Evolutionary conservation across 306 rosid species (phyloP), one percentile per base, ranked within the genome.

Genomic region (Abrus pulchellus): DNA sequence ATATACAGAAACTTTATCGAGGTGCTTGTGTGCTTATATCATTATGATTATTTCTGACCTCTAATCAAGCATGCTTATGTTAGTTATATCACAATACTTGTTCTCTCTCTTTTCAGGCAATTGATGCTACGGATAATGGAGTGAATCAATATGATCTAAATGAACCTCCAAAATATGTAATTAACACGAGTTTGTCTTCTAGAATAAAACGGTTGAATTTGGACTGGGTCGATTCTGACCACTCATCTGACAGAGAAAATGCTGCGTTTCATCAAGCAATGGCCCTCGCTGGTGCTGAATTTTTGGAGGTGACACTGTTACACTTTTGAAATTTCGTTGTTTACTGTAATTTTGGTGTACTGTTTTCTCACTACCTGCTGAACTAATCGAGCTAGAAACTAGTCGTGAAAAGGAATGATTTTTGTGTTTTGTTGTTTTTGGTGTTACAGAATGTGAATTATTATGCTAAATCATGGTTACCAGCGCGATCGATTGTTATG

Each of bases 51-150:
- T 36, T 0, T 36, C 40, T 36, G 4, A 36, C 40, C 40, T 36
- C 40, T 36, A 2, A 36, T 36, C 40, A 0, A 36, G 40, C 40
- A 36, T 36, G 40, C 4, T 5, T 44, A 3, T 44, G 48, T 13
- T 44, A 9, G 59, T 77, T 32, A 20, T 20, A 20, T 20, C 20
- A 40, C 57, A 45, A 38, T 34, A 7, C 28, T 1, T 52, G 59
- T 83, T 43, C 5, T 54, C 20, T 43, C 5, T 54, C 20, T 75
- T 41, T 59, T 33, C 74, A 86, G 92, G 87, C 84, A 63, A 72
- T 90, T 62, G 91, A 90, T 74, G 93, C 93, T 45, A 9, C 40
- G 75, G 93, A 90, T 66, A 90, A 87, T 70, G 91, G 93, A 73
- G 80, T 85, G 53, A 90, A 76, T 85, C 88, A 87, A 61, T 87